Evolutionary conservation across 352 stramenopile genomes (phyloP), one percentile per base, ranked within the genome.

Genomic region (Peronospora belbahrii): DNA sequence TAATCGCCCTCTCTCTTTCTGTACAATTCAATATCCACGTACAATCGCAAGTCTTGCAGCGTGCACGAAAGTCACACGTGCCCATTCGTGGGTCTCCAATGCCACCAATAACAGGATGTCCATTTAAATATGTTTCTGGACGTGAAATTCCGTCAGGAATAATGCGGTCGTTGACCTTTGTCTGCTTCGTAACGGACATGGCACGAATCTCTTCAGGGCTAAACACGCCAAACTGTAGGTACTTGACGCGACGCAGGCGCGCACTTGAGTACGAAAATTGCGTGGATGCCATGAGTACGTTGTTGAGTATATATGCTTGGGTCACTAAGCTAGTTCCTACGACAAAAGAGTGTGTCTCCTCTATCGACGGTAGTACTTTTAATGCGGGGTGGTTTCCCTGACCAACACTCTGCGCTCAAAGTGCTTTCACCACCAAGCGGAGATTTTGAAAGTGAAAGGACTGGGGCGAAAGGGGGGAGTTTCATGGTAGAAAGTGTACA

Each of bases 51-150:
- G 88, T 97, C 60, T 95, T 95, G 60, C 88, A 97, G 40, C 76
- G 67, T 53, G 71, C 82, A 50, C 74, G 73, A 34, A 91, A 88
- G 65, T 95, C 85, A 42, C 87, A 93, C 42, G 88, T 95, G 58
- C 97, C 97, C 72, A 99, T 96, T 48, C 96, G 85, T 46, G 97
- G 97, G 70, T 99, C 97, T 43, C 97, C 97, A 34, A 98, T 96
- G 53, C 96, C 96, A 32, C 96, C 96, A 48, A 98, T 98, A 25
- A 99, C 92, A 3, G 94, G 93, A 62, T 98, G 87, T 40, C 95
- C 96, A 46, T 97, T 94, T 45, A 86, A 53, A 50, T 91, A 92
- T 20, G 77, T 88, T 59, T 91, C 78, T 0, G 82, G 77, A 6
- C 93, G 85, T 11, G 92, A 97, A 52, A 98, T 96, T 56, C 95